These are phyloP conservation scores for Aureobasidium sp. DNA, from an alignment of 2,329 filamentous ascomycete species.

Conservation along the genomic window DNA sequence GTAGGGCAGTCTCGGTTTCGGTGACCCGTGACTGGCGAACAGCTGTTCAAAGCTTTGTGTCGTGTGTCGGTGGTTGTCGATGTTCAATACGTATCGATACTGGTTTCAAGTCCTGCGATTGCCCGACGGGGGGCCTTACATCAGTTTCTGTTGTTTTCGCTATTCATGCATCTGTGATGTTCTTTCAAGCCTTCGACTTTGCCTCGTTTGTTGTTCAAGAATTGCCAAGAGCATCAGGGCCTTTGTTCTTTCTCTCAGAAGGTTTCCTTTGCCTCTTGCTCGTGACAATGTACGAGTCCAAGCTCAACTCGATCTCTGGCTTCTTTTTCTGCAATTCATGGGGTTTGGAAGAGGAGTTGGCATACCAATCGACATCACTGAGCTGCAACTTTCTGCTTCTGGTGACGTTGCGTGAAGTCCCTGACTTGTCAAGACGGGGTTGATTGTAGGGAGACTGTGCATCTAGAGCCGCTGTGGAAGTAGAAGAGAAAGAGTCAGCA, in stretches of 20 bases:
- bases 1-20: neutral
- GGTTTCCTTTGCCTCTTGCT: constrained; percentile 13
- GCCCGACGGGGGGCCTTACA: constrained; percentile 12
- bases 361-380: constrained; percentile 96
- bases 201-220: neutral
- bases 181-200: constrained; percentile 1
- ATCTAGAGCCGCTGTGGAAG: constrained; percentile 2
- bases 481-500: constrained; percentile 3
- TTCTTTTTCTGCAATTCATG: constrained; percentile 14
- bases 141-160: constrained; percentile 6
- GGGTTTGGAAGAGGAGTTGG: neutral
- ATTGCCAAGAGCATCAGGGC: neutral
- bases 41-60: neutral
- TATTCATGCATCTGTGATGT: neutral
- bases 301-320: constrained; percentile 15
- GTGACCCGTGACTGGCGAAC: neutral
- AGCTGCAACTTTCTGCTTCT: constrained; percentile 85
- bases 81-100: neutral
- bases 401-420: constrained; percentile 62
- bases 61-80: neutral
- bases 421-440: constrained; percentile 46
- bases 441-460: constrained; percentile 33
- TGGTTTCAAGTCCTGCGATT: constrained; percentile 21
- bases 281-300: constrained; percentile 22
- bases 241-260: neutral